A percentile compares a stretch with the other conserved stretches of the same genome.
phyloP scores from a whole-genome alignment of 306 rosid species.

The Dicorynia guianensis region DNA sequence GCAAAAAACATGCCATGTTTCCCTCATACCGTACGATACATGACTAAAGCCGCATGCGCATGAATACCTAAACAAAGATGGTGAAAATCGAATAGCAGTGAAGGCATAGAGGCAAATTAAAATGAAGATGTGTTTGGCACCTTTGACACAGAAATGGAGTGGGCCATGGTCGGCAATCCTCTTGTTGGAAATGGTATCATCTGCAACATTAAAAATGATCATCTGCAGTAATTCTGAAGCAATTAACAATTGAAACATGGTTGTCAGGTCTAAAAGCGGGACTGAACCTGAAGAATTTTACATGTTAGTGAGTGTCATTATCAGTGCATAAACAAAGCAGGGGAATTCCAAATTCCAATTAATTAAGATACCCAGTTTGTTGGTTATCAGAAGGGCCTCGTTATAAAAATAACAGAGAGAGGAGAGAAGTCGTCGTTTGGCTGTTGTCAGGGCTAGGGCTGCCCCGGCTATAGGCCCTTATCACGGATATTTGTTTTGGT shows the following conservation, averaged over 20 bases:
- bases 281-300: slow-evolving; percentile 48
- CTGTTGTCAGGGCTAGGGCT: slow-evolving; percentile 60
- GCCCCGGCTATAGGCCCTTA: slow-evolving; percentile 42
- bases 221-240: slow-evolving; percentile 32
- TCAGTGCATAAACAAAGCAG: slow-evolving; percentile 49
- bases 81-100: background rate
- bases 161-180: slow-evolving; percentile 51
- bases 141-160: slow-evolving; percentile 11
- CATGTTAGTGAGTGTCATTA: slow-evolving; percentile 76
- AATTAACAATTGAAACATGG: slow-evolving; percentile 39
- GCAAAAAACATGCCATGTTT: background rate
- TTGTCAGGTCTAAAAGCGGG: slow-evolving; percentile 42
- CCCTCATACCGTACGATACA: background rate
- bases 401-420: slow-evolving; percentile 39
- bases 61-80: slow-evolving; percentile 6
- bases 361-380: slow-evolving; percentile 28
- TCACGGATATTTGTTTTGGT: slow-evolving; percentile 50
- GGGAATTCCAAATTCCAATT: slow-evolving; percentile 17
- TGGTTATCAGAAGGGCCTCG: slow-evolving; percentile 30
- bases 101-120: background rate
- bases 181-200: slow-evolving; percentile 32
- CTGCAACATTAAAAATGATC: slow-evolving; percentile 14
- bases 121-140: slow-evolving; percentile 18
- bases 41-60: background rate
- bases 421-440: slow-evolving; percentile 71